Evolutionary conservation across 2,329 filamentous ascomycete species (phyloP).

Genomic region (Trichophyton equinum): DNA sequence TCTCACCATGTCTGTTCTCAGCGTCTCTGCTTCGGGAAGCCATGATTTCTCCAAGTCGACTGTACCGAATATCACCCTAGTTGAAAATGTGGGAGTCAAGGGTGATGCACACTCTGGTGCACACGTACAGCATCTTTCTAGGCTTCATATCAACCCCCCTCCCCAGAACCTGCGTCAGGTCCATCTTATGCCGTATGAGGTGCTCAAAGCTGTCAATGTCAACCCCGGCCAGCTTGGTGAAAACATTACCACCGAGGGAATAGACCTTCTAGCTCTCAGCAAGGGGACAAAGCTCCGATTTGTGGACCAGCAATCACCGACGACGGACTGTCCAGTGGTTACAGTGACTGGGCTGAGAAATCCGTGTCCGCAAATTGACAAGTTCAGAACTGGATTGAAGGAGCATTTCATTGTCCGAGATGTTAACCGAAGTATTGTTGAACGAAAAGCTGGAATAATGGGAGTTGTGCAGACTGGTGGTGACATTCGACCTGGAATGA

Average conservation of each 20-base stretch:
- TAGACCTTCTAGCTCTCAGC: slow-evolving; percentile 14
- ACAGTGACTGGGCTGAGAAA: slow-evolving; percentile 15
- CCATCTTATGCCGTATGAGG: slow-evolving; percentile 18
- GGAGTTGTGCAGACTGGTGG: slow-evolving; percentile 16
- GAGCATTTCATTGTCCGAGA: slow-evolving; percentile 10
- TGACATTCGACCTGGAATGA: slow-evolving; percentile 15
- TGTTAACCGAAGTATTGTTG: slow-evolving; percentile 12
- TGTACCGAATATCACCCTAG: slow-evolving; percentile 14
- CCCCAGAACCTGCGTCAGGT: slow-evolving; percentile 20
- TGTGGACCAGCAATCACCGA: not conserved
- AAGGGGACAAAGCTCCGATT: slow-evolving; percentile 17
- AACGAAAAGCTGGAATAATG: slow-evolving; percentile 17
- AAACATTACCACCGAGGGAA: slow-evolving; percentile 17
- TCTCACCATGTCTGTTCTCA: slow-evolving; percentile 14
- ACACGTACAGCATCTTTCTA: slow-evolving; percentile 17
- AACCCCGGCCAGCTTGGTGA: slow-evolving; percentile 17
- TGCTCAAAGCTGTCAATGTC: slow-evolving; percentile 12
- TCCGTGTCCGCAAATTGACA: slow-evolving; percentile 16
- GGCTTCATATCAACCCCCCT: slow-evolving; percentile 14
- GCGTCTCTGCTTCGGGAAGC: slow-evolving; percentile 13
- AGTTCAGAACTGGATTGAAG: slow-evolving; percentile 11
- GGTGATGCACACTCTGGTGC: slow-evolving; percentile 17
- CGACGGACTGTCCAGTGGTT: slow-evolving; percentile 9
- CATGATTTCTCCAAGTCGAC: slow-evolving; percentile 18
- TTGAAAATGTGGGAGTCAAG: slow-evolving; percentile 17